Base-by-base conservation (phyloP, 306 rosid genomes). In the Carpinus fangiana region DNA sequence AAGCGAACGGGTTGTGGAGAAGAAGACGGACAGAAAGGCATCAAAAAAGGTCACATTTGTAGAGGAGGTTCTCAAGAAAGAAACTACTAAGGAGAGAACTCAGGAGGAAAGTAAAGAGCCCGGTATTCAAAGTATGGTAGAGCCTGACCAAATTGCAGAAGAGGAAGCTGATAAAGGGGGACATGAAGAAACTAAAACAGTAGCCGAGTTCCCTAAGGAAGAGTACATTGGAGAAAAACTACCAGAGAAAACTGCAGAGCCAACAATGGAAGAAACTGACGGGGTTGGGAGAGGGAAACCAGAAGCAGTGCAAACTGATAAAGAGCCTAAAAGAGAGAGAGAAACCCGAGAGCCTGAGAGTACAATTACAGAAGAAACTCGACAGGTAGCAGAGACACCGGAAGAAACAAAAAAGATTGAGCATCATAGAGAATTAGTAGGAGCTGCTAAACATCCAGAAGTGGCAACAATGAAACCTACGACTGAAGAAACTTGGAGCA, bases 401-500 rank as follows among this genome's bases (percentile, higher is more conserved):
- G 78, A 51, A 13, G 61, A 71, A 16, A 18, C 26, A 26, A 9
- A 6, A 51, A 67, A 52, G 46, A 50, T 16, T 45, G 64, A 54
- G 70, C 43, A 72, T 20, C 20, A 31, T 18, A 70, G 18, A 60
- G 79, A 76, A n/a, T 34, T 72, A 16, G 51, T 38, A 59, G 45
- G 70, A 70, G 79, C 18, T 8, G 43, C 11, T 17, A 47, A 50
- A 68, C 53, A 1, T 26, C 10, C 48, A 52, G 53, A 80, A 75
- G 76, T 69, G 38, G n/a, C 61, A 13, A 79, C 23, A 5, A 2
- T 11, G 53, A 74, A 76, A 54, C 34, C 43, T 4, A 53, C 54
- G 56, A 72, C 85, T 46, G 45, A 3, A 20, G 78, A 78, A 38
- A 43, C 70, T 36, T 50, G 60, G 38, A 76, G 81, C 23, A 79